These are phyloP conservation scores for Agrocybe pediades DNA, from an alignment of 768 basidiomycete genomes.

Conservation along the genomic window DNA sequence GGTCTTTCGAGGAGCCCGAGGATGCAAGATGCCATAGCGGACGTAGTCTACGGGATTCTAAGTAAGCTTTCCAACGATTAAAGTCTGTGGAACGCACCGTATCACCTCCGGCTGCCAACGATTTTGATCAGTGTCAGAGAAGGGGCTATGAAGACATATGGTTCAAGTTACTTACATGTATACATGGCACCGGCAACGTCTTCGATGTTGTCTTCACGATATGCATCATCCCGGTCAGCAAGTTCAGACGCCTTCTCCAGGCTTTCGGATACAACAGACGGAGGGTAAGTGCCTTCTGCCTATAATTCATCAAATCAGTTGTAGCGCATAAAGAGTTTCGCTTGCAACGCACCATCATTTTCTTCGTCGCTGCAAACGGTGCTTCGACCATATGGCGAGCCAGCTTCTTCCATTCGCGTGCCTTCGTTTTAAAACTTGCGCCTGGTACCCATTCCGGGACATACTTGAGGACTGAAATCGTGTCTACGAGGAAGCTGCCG, in stretches of 20 bases:
- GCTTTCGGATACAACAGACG: neutral
- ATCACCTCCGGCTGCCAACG: too few relatives aligned
- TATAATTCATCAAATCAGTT: too few relatives aligned
- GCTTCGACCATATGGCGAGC: conserved; percentile 33
- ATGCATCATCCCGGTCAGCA: too few relatives aligned
- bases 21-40: conserved; percentile 28
- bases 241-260: too few relatives aligned
- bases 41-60: conserved; percentile 28
- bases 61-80: too few relatives aligned
- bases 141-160: conserved; percentile 4
- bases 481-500: conserved; percentile 31
- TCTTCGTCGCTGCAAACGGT: conserved; percentile 35
- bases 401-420: conserved; percentile 36
- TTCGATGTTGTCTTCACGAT: too few relatives aligned
- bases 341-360: conserved; percentile 26
- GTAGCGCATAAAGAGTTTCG: neutral
- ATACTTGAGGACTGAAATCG: conserved; percentile 26
- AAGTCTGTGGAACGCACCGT: too few relatives aligned
- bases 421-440: conserved; percentile 37
- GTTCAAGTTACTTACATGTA: too few relatives aligned
- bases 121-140: too few relatives aligned
- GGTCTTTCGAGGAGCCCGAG: conserved; percentile 31
- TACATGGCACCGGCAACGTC: too few relatives aligned
- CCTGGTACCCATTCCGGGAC: conserved; percentile 35
- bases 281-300: too few relatives aligned